These are phyloP conservation scores for Stachybotrys chlorohalonatus DNA, from an alignment of 2,329 filamentous ascomycete species.

Conservation along the genomic window DNA sequence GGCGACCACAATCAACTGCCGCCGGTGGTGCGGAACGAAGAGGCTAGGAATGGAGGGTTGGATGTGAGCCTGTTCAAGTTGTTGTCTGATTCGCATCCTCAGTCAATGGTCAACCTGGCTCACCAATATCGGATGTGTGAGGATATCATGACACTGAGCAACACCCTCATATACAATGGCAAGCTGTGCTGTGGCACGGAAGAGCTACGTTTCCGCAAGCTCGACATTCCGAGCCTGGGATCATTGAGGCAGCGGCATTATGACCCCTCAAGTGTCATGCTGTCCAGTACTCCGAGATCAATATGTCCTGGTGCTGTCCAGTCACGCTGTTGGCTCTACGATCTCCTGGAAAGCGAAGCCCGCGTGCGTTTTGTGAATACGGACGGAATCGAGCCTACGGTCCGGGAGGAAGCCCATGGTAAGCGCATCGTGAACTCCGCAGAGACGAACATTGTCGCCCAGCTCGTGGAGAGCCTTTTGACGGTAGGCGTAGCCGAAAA, in stretches of 20 bases:
- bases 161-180: conserved; percentile 87
- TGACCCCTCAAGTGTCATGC: conserved; percentile 35
- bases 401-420: conserved; percentile 67
- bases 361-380: conserved; percentile 89
- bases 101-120: conserved; percentile 82
- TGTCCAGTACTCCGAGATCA: conserved; percentile 29
- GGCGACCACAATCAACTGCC: conserved; percentile 96
- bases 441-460: conserved; percentile 70
- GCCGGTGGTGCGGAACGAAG: conserved; percentile 85
- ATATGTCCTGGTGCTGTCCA: conserved; percentile 46
- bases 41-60: conserved; percentile 75
- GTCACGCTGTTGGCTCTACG: conserved; percentile 64
- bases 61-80: conserved; percentile 93
- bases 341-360: conserved; percentile 57
- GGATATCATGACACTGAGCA: conserved; percentile 91
- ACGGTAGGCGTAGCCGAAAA: conserved; percentile 62
- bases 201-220: conserved; percentile 58
- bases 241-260: conserved; percentile 53
- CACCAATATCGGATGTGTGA: conserved; percentile 98
- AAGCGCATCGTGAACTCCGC: conserved; percentile 80
- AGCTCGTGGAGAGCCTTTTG: conserved; percentile 74
- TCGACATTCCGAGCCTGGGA: conserved; percentile 58
- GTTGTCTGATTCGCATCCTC: conserved; percentile 78
- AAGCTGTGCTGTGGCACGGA: conserved; percentile 81
- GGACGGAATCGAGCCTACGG: conserved; percentile 56